Conservation (phyloP, 768 basidiomycete genomes). For the Roridomyces roridus region DNA sequence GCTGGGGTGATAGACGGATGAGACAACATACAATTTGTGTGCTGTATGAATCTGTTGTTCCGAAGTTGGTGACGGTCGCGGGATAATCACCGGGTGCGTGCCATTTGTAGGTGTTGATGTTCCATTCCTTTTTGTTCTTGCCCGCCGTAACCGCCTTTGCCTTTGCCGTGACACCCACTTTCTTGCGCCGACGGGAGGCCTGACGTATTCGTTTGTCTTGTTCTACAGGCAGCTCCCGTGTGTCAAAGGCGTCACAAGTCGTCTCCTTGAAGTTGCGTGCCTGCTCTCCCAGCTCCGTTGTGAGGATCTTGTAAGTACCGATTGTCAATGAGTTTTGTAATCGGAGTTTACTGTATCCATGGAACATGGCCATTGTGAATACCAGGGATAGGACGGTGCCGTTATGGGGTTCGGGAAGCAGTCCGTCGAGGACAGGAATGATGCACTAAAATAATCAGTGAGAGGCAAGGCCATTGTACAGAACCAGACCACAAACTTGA, state of each 20-base stretch:
- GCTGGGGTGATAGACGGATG: background rate
- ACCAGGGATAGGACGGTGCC: slow-evolving; percentile 26
- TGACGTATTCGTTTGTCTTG: background rate
- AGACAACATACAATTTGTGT: slow-evolving; percentile 30
- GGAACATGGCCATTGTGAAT: slow-evolving; percentile 34
- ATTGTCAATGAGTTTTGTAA: slow-evolving; percentile 34
- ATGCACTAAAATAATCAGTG: slow-evolving; percentile 26
- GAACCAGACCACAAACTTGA: slow-evolving; percentile 30
- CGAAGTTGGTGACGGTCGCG: slow-evolving; percentile 22
- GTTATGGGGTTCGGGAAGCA: slow-evolving; percentile 34
- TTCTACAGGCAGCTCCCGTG: slow-evolving; percentile 23
- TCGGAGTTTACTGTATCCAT: slow-evolving; percentile 34
- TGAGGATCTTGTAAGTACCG: slow-evolving; percentile 25
- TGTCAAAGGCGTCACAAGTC: slow-evolving; percentile 30
- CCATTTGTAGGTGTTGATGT: slow-evolving; percentile 34
- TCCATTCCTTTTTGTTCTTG: slow-evolving; percentile 27
- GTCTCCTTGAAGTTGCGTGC: slow-evolving; percentile 27
- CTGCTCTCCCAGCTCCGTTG: slow-evolving; percentile 22
- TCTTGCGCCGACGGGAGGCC: background rate
- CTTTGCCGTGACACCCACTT: slow-evolving; percentile 22
- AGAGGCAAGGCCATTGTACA: background rate
- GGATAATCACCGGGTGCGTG: slow-evolving; percentile 37
- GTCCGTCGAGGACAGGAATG: slow-evolving; percentile 40
- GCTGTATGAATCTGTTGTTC: slow-evolving; percentile 31
- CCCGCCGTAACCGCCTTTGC: background rate